Percentiles rank a stretch among this genome's conserved stretches.
These are phyloP conservation scores for Pinus albicaulis DNA, from an alignment of 75 land plant genomes.

Conservation along the genomic window DNA sequence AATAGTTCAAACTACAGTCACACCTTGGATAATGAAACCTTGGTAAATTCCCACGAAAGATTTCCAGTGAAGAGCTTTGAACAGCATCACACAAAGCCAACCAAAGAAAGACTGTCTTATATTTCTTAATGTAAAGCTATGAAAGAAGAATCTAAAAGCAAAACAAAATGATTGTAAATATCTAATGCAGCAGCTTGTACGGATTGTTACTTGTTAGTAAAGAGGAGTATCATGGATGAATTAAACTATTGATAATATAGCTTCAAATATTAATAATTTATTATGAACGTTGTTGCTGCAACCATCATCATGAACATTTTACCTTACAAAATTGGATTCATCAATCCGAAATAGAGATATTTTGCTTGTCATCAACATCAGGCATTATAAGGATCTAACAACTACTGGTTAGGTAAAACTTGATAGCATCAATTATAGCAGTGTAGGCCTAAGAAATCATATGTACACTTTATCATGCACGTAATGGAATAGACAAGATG, in stretches of 20 bases:
- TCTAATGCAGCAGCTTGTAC: background rate
- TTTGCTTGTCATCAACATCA: too few species aligned
- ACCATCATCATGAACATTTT: background rate
- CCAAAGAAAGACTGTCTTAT: background rate
- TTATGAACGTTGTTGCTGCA: background rate
- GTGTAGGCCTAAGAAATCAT: too few species aligned
- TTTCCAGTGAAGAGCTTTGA: background rate
- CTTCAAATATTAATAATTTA: background rate
- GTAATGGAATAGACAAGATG: too few species aligned
- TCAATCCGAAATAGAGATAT: too few species aligned
- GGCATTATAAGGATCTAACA: too few species aligned
- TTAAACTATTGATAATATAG: background rate
- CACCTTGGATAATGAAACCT: background rate
- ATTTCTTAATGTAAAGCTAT: background rate
- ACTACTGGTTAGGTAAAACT: too few species aligned
- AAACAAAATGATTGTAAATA: background rate
- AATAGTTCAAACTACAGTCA: background rate
- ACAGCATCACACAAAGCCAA: background rate
- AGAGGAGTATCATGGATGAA: background rate
- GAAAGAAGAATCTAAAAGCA: background rate
- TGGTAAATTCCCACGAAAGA: background rate
- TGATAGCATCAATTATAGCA: too few species aligned
- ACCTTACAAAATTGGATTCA: background rate
- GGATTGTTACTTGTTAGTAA: background rate
- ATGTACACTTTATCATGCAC: too few species aligned